phyloP scores from a whole-genome alignment of 2,329 filamentous ascomycete species.

The Didymella pomorum region DNA sequence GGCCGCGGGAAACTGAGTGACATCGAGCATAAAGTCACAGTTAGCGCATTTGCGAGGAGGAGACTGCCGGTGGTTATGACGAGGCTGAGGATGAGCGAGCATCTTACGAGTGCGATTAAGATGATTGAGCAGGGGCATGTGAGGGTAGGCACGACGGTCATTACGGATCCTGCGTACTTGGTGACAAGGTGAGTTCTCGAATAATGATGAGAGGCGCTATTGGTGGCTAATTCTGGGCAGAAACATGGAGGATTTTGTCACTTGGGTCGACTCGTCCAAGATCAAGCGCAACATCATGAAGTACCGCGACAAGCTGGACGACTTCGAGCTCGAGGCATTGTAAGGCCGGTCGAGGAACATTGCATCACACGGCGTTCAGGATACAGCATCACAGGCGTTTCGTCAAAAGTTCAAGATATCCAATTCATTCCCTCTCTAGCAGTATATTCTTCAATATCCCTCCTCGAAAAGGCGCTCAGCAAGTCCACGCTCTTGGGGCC shows the following conservation, averaged over 20 bases:
- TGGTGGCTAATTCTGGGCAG: constrained; percentile 48
- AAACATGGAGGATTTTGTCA: constrained; percentile 94
- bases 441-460: neutral
- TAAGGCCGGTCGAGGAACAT: constrained; percentile 12
- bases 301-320: constrained; percentile 93
- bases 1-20: constrained; percentile 68
- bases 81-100: constrained; percentile 88
- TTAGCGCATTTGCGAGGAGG: constrained; percentile 85
- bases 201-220: neutral
- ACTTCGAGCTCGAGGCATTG: constrained; percentile 76
- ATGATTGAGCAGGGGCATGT: constrained; percentile 96
- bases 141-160: constrained; percentile 85
- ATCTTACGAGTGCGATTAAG: constrained; percentile 77
- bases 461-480: neutral
- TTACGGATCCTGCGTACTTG: constrained; percentile 88
- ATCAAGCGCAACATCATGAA: constrained; percentile 96
- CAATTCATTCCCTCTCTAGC: constrained; percentile 2
- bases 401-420: constrained; percentile 25
- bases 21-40: constrained; percentile 88
- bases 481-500: neutral
- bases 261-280: constrained; percentile 95
- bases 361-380: constrained; percentile 34
- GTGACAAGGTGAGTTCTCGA: constrained; percentile 66
- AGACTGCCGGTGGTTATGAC: constrained; percentile 92
- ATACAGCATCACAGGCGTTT: constrained; percentile 32